Percentiles rank a stretch among this genome's conserved stretches.
These are phyloP conservation scores for Colletotrichum eleusines DNA, from an alignment of 2,329 filamentous ascomycete genomes.

Conservation along the genomic window DNA sequence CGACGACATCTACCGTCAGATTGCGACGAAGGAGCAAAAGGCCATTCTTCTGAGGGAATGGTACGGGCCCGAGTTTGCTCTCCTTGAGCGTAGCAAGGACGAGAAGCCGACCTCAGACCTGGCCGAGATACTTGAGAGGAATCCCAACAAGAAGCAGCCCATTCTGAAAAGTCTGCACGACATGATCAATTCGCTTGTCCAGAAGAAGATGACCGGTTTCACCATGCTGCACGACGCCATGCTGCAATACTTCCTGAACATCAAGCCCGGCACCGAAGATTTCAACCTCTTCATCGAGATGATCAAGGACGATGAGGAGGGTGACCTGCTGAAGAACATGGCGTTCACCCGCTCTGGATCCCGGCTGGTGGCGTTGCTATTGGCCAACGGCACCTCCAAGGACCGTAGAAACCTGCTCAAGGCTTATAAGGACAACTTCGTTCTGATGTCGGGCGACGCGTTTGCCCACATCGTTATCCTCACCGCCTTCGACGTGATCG, in stretches of 20 bases:
- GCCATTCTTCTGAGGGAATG: conserved; percentile 89
- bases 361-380: conserved; percentile 81
- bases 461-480: conserved; percentile 86
- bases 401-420: conserved; percentile 91
- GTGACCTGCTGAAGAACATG: conserved; percentile 93
- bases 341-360: conserved; percentile 94
- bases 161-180: conserved; percentile 89
- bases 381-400: conserved; percentile 90
- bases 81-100: conserved; percentile 74
- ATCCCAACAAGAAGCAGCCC: conserved; percentile 86
- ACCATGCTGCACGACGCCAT: conserved; percentile 98
- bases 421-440: conserved; percentile 89
- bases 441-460: conserved; percentile 84
- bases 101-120: conserved; percentile 75
- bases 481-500: conserved; percentile 88
- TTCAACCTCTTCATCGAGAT: conserved; percentile 89
- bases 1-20: conserved; percentile 93
- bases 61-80: conserved; percentile 93
- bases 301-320: conserved; percentile 90
- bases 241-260: conserved; percentile 93
- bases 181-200: conserved; percentile 90
- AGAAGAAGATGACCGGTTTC: conserved; percentile 97
- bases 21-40: conserved; percentile 89
- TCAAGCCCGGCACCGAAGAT: conserved; percentile 81
- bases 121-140: conserved; percentile 77